Conservation (phyloP, 2,329 filamentous ascomycete species). For the Trichoderma simmonsii region DNA sequence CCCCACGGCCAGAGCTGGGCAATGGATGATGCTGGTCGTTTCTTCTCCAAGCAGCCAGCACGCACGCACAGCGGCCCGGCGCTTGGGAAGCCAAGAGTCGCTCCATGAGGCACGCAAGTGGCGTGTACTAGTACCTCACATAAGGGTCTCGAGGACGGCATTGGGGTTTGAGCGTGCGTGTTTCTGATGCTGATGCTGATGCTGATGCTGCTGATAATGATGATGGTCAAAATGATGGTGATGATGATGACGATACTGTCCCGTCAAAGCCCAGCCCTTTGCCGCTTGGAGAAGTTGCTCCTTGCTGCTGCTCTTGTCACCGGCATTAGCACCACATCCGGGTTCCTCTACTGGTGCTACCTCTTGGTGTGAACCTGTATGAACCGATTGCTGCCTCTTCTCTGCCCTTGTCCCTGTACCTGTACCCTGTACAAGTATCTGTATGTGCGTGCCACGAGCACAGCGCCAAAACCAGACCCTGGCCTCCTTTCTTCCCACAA, state of each 20-base stretch:
- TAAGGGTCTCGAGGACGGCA: neutral
- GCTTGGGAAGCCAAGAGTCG: neutral
- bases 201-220: neutral
- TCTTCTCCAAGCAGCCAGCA: neutral
- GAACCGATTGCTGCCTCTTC: neutral
- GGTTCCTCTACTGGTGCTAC: neutral
- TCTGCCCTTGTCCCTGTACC: neutral
- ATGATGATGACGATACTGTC: neutral
- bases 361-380: neutral
- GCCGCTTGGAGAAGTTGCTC: neutral
- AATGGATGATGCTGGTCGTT: neutral
- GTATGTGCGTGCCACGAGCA: neutral
- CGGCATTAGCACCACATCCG: neutral
- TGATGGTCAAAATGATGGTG: neutral
- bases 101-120: neutral
- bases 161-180: neutral
- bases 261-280: neutral
- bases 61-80: neutral
- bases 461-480: neutral
- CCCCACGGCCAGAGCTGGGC: neutral
- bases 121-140: neutral
- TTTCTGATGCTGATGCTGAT: neutral
- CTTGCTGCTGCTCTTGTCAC: neutral
- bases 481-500: neutral
- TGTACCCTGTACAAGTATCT: neutral